phyloP scores from a whole-genome alignment of 345 rosid genomes.

The Populus tremula region DNA sequence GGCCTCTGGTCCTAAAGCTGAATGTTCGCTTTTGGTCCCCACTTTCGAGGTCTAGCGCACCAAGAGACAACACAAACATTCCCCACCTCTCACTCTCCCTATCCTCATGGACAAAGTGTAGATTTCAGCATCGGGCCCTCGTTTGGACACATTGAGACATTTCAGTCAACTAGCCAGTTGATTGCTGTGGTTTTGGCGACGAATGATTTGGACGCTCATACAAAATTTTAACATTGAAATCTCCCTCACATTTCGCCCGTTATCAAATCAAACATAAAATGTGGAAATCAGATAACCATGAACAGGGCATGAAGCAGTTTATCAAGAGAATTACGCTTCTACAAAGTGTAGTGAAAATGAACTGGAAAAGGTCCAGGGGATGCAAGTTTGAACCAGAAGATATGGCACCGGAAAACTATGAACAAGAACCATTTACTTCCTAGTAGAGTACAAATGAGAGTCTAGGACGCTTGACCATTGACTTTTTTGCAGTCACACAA shows the following conservation, averaged over 20 bases:
- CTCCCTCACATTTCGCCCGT: background rate
- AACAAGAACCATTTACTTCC: background rate
- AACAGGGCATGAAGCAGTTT: background rate
- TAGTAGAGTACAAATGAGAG: background rate
- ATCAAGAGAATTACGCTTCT: background rate
- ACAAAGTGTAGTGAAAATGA: background rate
- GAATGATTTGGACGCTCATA: background rate
- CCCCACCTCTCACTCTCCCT: background rate
- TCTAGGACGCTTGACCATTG: slow-evolving; percentile 9
- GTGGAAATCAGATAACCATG: background rate
- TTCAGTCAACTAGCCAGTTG: background rate
- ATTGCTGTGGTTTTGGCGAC: background rate
- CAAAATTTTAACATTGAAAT: background rate
- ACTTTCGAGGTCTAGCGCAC: background rate
- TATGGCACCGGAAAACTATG: background rate
- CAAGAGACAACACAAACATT: background rate
- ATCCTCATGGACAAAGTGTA: background rate
- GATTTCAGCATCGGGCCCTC: background rate
- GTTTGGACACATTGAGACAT: background rate
- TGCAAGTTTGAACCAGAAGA: background rate
- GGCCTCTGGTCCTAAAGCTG: background rate
- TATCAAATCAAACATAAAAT: background rate
- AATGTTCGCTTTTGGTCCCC: background rate
- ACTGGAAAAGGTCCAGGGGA: background rate
- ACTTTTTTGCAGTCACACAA: background rate